Evolutionary conservation across 495 filamentous ascomycete genomes (phyloP).

Genomic region (Penicillium mononematosum): DNA sequence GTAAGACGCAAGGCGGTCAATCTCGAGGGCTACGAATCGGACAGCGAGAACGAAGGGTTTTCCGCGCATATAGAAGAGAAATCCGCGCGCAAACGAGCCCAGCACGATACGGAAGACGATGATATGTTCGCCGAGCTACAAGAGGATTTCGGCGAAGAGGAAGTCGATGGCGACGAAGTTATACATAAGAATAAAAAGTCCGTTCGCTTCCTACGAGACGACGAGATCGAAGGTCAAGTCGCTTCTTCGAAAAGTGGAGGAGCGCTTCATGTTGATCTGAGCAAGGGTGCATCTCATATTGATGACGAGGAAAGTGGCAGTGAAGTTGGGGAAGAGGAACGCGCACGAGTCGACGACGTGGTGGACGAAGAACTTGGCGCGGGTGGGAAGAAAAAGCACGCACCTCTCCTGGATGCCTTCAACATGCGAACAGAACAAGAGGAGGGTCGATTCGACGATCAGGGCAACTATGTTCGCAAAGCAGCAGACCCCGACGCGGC

Average conservation of each 20-base stretch:
- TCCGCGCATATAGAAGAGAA: conserved; percentile 63
- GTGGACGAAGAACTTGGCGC: conserved; percentile 86
- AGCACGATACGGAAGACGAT: conserved; percentile 53
- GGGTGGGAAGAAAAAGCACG: conserved; percentile 87
- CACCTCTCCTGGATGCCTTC: conserved; percentile 94
- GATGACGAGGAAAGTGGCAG: conserved; percentile 57
- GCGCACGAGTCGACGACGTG: conserved; percentile 64
- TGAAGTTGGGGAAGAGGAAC: conserved; percentile 70
- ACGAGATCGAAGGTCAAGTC: conserved; percentile 88
- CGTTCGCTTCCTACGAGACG: conserved; percentile 71
- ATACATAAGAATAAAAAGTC: conserved; percentile 69
- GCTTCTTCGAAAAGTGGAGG: conserved; percentile 67
- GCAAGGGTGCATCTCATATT: conserved; percentile 40
- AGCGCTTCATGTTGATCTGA: conserved; percentile 59
- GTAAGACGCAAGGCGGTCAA: conserved; percentile 91
- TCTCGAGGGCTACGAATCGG: conserved; percentile 93
- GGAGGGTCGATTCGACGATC: conserved; percentile 86
- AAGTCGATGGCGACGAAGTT: conserved; percentile 46
- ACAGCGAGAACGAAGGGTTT: conserved; percentile 91
- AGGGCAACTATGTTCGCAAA: conserved; percentile 89
- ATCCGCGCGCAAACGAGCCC: conserved; percentile 50
- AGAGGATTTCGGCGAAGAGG: conserved; percentile 57
- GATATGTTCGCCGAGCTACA: conserved; percentile 90
- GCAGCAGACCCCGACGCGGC: conserved; percentile 84
- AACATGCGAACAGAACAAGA: conserved; percentile 90